phyloP scores from a whole-genome alignment of 2,329 filamentous ascomycete genomes.

The Dactylellina haptotyla region DNA sequence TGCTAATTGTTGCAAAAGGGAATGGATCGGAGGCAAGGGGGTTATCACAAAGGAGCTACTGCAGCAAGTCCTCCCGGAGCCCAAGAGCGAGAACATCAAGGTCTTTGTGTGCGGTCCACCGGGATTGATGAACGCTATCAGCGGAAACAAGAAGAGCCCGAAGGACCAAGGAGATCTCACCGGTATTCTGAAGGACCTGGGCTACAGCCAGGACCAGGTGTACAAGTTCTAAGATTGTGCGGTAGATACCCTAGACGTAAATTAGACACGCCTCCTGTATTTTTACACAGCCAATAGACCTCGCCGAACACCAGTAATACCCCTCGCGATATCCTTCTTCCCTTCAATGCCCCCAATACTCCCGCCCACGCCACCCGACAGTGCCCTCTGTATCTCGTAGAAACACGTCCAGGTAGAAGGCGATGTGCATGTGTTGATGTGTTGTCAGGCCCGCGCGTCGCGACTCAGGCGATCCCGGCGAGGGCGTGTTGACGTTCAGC shows the following conservation, averaged over 20 bases:
- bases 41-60: slow-evolving; percentile 89
- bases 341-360: no score
- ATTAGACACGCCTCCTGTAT: no score
- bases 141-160: slow-evolving; percentile 89
- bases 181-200: slow-evolving; percentile 83
- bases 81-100: slow-evolving; percentile 92
- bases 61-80: slow-evolving; percentile 93
- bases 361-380: no score
- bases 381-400: no score
- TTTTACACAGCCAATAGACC: no score
- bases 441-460: slow-evolving; percentile 48
- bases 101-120: slow-evolving; percentile 80
- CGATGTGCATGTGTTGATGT: slow-evolving; percentile 21
- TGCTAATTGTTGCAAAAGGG: slow-evolving; percentile 56
- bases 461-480: slow-evolving; percentile 31
- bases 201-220: slow-evolving; percentile 66
- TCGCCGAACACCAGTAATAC: no score
- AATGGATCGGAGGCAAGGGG: slow-evolving; percentile 80
- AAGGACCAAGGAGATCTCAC: slow-evolving; percentile 90
- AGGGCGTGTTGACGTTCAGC: slow-evolving; percentile 32
- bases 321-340: no score
- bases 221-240: slow-evolving; percentile 33
- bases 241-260: no score
- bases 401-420: no score
- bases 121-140: slow-evolving; percentile 75